Conservation (phyloP, 345 rosid genomes). For the Syzygium jambos region DNA sequence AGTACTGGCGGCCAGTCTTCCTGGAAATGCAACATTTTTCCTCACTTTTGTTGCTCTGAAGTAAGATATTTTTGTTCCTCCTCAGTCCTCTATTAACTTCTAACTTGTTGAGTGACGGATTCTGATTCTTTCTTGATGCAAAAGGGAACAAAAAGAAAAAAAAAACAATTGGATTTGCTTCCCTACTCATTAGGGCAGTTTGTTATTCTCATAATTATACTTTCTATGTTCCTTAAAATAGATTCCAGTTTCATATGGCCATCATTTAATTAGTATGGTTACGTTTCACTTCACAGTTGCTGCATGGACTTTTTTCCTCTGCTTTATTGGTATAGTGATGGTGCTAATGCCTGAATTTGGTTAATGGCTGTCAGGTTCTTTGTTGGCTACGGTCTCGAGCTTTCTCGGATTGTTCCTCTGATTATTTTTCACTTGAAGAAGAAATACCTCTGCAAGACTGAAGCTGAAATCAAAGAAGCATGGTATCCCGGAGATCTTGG, state of each 20-base stretch:
- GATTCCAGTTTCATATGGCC: not conserved
- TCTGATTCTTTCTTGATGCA: not conserved
- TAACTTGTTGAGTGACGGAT: not conserved
- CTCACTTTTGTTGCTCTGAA: conserved; percentile 75
- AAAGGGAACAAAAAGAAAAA: not conserved
- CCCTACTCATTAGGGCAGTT: not conserved
- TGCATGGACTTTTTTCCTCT: not conserved
- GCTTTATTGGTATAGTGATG: not conserved
- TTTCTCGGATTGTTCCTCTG: conserved; percentile 76
- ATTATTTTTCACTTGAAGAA: conserved; percentile 76
- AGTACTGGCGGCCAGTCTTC: conserved; percentile 58
- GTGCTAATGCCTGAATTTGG: not conserved
- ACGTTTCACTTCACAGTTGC: not conserved
- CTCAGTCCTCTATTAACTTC: not conserved
- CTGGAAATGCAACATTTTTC: conserved; percentile 80
- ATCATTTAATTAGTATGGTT: not conserved
- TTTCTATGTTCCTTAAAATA: not conserved
- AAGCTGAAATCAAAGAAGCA: conserved; percentile 73
- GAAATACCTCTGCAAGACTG: conserved; percentile 90
- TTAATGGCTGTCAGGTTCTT: conserved; percentile 50
- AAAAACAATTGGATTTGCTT: not conserved
- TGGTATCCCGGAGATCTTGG: conserved; percentile 75
- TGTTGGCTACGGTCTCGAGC: conserved; percentile 83
- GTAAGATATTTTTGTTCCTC: conserved; percentile 29
- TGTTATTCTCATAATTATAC: not conserved